Conservation (phyloP, 1,139 yeast species). For the Casaregolazyma lundiana region DNA sequence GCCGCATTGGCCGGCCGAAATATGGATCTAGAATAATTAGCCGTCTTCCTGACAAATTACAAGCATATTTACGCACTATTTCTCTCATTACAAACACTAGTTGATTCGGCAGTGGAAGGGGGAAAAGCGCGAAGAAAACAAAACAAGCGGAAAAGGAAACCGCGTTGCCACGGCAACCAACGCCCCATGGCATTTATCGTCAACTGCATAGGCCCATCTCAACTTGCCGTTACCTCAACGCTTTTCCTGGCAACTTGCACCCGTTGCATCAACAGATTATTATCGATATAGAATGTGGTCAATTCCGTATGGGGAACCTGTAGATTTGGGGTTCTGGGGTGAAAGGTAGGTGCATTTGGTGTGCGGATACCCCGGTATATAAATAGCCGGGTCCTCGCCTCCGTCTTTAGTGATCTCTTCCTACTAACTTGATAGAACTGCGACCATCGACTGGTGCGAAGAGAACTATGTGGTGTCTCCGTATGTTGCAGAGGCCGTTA, state of each 20-base stretch:
- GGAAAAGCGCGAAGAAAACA: not conserved
- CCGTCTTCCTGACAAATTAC: not conserved
- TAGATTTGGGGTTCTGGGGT: slow-evolving; percentile 32
- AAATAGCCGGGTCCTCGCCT: slow-evolving; percentile 8
- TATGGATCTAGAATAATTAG: slow-evolving; percentile 59
- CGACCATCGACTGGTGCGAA: slow-evolving; percentile 96
- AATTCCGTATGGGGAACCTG: slow-evolving; percentile 30
- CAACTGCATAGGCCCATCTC: no score
- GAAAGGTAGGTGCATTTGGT: slow-evolving; percentile 22
- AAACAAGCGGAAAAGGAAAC: not conserved
- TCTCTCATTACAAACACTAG: slow-evolving; percentile 24
- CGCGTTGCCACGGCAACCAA: slow-evolving; percentile 5
- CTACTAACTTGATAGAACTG: slow-evolving; percentile 26
- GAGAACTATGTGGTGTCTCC: slow-evolving; percentile 85
- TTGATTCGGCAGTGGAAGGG: not conserved
- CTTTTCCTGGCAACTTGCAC: not conserved
- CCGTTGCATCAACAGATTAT: not conserved
- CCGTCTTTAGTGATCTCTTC: slow-evolving; percentile 23
- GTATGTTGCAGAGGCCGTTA: slow-evolving; percentile 83
- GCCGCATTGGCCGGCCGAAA: slow-evolving; percentile 99
- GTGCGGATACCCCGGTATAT: no score
- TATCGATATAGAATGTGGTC: slow-evolving; percentile 8
- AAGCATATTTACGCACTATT: slow-evolving; percentile 20
- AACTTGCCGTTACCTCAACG: not conserved
- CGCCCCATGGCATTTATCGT: no score